phyloP scores from a whole-genome alignment of 345 rosid genomes.

The Aegle marmelos region DNA sequence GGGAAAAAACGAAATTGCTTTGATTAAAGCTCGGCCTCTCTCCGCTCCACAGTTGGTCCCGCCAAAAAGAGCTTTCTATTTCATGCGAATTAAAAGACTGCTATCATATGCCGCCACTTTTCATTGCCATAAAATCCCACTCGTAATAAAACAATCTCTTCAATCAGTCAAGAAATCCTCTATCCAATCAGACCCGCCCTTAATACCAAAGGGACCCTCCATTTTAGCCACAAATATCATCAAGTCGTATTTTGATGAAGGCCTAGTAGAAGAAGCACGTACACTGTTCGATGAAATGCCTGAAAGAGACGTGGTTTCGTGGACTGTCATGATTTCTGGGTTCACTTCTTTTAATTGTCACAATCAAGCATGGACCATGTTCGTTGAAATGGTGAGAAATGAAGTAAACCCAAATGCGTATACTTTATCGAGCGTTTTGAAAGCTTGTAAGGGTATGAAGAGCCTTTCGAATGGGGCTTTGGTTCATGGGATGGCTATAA shows the following conservation, averaged over 20 bases:
- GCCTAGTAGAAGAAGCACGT: conserved; percentile 43
- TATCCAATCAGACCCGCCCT: conserved; percentile 18
- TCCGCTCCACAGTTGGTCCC: not conserved
- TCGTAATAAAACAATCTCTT: conserved; percentile 39
- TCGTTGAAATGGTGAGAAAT: conserved; percentile 49
- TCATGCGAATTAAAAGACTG: conserved; percentile 33
- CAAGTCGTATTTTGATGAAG: conserved; percentile 43
- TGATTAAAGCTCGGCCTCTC: not conserved
- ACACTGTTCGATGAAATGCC: conserved; percentile 69
- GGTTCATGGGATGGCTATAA: conserved; percentile 66
- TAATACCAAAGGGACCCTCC: conserved; percentile 42
- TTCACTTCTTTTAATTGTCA: conserved; percentile 46
- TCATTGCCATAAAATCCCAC: conserved; percentile 35
- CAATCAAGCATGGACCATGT: conserved; percentile 53
- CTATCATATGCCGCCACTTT: conserved; percentile 18
- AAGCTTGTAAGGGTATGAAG: conserved; percentile 68
- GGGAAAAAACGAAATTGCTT: too few species aligned
- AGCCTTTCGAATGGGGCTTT: conserved; percentile 45
- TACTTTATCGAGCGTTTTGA: conserved; percentile 64
- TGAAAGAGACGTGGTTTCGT: conserved; percentile 64
- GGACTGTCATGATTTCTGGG: conserved; percentile 68
- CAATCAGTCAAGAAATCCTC: conserved; percentile 30
- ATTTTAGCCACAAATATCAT: conserved; percentile 68
- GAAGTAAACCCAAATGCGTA: conserved; percentile 54
- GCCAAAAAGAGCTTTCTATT: not conserved